Conservation (phyloP, 2,329 filamentous ascomycete species). For the Cytospora piceicola region DNA sequence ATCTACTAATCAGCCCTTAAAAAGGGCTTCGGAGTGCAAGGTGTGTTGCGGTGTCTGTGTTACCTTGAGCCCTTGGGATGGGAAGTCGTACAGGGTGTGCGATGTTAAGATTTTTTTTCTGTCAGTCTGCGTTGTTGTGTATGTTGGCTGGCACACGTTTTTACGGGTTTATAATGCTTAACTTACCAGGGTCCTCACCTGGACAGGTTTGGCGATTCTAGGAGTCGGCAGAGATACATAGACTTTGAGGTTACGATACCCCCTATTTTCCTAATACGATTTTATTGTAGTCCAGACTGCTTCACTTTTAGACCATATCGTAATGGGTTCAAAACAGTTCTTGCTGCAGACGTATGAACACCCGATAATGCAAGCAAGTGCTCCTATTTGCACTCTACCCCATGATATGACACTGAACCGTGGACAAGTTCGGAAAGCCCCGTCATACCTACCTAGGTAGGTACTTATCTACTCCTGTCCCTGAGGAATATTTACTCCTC, state of each 20-base stretch:
- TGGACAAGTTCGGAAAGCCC: too few species aligned
- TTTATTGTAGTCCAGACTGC: background rate
- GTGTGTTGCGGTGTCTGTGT: background rate
- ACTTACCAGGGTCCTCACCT: constrained; percentile 18
- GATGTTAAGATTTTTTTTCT: background rate
- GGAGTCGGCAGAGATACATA: constrained; percentile 6
- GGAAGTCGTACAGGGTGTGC: background rate
- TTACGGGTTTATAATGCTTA: constrained; percentile 1
- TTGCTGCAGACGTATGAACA: background rate
- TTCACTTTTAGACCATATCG: background rate
- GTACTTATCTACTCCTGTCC: too few species aligned
- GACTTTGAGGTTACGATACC: constrained; percentile 19
- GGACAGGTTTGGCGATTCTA: constrained; percentile 7
- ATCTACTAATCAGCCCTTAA: constrained; percentile 36
- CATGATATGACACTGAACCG: too few species aligned
- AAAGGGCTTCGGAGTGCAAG: background rate
- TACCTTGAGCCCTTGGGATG: background rate
- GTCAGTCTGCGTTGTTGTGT: background rate
- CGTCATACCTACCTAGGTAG: too few species aligned
- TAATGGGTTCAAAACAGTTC: background rate
- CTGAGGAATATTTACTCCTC: too few species aligned
- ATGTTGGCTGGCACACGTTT: constrained; percentile 5
- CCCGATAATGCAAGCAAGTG: too few species aligned
- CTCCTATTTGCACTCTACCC: too few species aligned
- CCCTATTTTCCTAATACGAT: constrained; percentile 2